phyloP scores from a whole-genome alignment of 1,139 yeast species.

The Spencermartinsiella ligniputridi region DNA sequence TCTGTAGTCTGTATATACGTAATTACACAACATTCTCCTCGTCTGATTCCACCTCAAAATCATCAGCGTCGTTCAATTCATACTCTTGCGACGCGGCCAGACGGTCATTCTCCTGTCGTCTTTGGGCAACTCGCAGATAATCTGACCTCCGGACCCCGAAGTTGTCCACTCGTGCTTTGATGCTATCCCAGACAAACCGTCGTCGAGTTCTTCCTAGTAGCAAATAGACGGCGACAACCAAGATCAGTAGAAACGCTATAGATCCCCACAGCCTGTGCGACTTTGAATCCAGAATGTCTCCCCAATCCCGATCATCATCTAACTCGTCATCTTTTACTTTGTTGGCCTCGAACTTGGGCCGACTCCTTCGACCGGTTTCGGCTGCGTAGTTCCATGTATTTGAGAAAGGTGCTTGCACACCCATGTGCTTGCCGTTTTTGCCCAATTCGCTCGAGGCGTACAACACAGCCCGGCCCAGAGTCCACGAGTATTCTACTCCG shows the following conservation, averaged over 20 bases:
- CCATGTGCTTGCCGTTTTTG: conserved; percentile 48
- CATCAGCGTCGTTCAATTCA: conserved; percentile 23
- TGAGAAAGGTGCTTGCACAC: conserved; percentile 46
- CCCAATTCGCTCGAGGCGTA: conserved; percentile 48
- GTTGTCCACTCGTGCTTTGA: conserved; percentile 19
- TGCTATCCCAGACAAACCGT: conserved; percentile 25
- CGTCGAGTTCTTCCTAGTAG: conserved; percentile 45
- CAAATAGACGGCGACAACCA: conserved; percentile 43
- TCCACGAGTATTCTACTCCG: conserved; percentile 75
- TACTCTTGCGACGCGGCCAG: conserved; percentile 18
- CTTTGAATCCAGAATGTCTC: conserved; percentile 30
- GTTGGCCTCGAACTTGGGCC: conserved; percentile 15
- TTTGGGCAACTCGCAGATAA: conserved; percentile 11
- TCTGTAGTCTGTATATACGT: too few relatives aligned
- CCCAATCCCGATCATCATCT: conserved; percentile 34
- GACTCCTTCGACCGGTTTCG: conserved; percentile 13
- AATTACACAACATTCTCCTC: conserved; percentile 7
- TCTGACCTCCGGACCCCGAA: conserved; percentile 12
- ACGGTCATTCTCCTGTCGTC: conserved; percentile 6
- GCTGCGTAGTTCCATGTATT: conserved; percentile 30
- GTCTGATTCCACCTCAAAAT: conserved; percentile 11
- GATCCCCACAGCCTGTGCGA: conserved; percentile 58
- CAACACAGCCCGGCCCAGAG: conserved; percentile 71
- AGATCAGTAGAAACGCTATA: conserved; percentile 42
- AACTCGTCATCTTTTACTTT: conserved; percentile 20